Evolutionary conservation across 2,329 filamentous ascomycete genomes (phyloP).

Genomic region (Epichloe hybrida): DNA sequence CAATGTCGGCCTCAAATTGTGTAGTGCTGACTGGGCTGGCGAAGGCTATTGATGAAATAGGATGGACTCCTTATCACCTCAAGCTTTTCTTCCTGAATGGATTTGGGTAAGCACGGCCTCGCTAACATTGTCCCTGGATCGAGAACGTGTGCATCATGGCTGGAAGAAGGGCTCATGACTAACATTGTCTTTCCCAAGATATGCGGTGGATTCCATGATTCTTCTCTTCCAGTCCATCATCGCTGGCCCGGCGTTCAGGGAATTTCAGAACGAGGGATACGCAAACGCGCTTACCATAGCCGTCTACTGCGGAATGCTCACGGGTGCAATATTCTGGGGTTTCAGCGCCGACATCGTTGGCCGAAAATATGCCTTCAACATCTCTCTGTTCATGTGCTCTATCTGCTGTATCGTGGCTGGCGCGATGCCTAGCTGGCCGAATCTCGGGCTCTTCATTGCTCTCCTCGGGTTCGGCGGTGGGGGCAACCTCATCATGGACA

Average conservation of each 20-base stretch:
- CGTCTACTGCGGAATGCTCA: constrained; percentile 41
- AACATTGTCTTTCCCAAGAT: constrained; percentile 17
- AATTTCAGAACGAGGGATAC: constrained; percentile 44
- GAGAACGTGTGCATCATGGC: neutral
- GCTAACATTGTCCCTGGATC: neutral
- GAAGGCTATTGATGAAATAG: constrained; percentile 43
- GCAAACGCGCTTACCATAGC: constrained; percentile 46
- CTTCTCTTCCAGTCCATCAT: constrained; percentile 49
- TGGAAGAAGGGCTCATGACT: neutral
- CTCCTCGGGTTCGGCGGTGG: constrained; percentile 47
- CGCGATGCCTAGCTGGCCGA: constrained; percentile 51
- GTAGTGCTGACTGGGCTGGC: neutral
- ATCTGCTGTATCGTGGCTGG: constrained; percentile 48
- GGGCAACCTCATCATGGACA: constrained; percentile 38
- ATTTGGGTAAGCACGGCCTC: constrained; percentile 29
- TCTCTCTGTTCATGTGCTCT: constrained; percentile 49
- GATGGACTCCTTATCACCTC: constrained; percentile 44
- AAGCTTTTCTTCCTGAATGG: constrained; percentile 50
- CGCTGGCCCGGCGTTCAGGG: constrained; percentile 40
- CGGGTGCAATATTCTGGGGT: constrained; percentile 55
- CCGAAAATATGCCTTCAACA: constrained; percentile 54
- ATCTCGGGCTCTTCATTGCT: constrained; percentile 49
- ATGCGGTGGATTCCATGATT: constrained; percentile 33
- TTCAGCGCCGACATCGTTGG: constrained; percentile 54
- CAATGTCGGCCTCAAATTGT: neutral